A percentile compares a stretch with the other conserved stretches of the same genome.
phyloP scores from a whole-genome alignment of 805 yeast genomes.

The Priceomyces fermenticarens region DNA sequence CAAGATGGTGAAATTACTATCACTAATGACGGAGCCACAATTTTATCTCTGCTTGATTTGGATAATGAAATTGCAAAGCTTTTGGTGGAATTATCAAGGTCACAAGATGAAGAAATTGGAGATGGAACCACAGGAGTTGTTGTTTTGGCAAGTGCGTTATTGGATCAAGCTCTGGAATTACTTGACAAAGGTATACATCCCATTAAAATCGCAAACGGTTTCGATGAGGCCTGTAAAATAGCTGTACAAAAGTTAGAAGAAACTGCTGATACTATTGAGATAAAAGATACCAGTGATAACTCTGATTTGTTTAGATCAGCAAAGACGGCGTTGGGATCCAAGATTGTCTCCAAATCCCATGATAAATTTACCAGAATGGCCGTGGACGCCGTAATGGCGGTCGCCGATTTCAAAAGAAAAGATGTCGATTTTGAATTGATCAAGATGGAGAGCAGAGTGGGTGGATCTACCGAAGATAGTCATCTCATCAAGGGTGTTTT shows the following conservation, averaged over 20 bases:
- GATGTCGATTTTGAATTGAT: slow-evolving; percentile 97
- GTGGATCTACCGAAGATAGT: slow-evolving; percentile 89
- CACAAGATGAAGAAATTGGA: slow-evolving; percentile 98
- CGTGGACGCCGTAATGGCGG: slow-evolving; percentile 89
- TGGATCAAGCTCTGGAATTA: slow-evolving; percentile 91
- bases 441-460: slow-evolving; percentile 92
- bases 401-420: slow-evolving; percentile 86
- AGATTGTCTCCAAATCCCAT: slow-evolving; percentile 91
- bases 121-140: slow-evolving; percentile 99
- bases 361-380: slow-evolving; percentile 96
- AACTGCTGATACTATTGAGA: slow-evolving; percentile 65
- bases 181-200: slow-evolving; percentile 98
- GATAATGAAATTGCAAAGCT: slow-evolving; percentile 95
- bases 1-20: slow-evolving; percentile 98
- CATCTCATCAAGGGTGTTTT: slow-evolving; percentile 85
- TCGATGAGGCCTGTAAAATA: slow-evolving; percentile 92
- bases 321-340: slow-evolving; percentile 90
- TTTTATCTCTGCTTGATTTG: slow-evolving; percentile 90
- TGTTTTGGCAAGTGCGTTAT: slow-evolving; percentile 88
- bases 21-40: slow-evolving; percentile 98
- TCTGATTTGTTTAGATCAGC: slow-evolving; percentile 85
- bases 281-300: slow-evolving; percentile 44
- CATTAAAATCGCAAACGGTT: slow-evolving; percentile 93
- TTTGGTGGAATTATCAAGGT: slow-evolving; percentile 86
- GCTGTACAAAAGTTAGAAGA: slow-evolving; percentile 76